Base-by-base conservation (phyloP, 208 protist genomes). In the Trypanosoma avium region DNA sequence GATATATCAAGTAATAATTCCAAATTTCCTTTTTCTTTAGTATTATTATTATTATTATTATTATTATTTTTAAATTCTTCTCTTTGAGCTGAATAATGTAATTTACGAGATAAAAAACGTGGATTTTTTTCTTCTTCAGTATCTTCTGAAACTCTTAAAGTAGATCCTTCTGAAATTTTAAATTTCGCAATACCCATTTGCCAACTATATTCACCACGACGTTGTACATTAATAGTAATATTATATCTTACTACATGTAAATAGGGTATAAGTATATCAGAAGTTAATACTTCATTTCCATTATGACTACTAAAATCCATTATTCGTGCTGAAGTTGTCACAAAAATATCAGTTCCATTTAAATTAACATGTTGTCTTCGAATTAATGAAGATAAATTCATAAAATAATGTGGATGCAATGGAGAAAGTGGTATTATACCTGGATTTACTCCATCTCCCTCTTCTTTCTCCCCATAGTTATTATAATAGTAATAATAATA, bases 331-430 rank as follows among this genome's bases (percentile, higher is more conserved):
- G 79, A 76, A 10, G 75, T 84, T n/a, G 80, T 88, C 17, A 84
- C 81, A 74, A 79, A 89, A 42, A 93, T 70, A 43, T 89, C 86
- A 1, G 78, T 81, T 17, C 75, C 70, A 4, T 50, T 59, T 10
- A 77, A 52, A 24, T 69, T 50, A 4, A 93, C 71, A n/a, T 72
- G 61, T 50, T 77, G 75, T 0, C 79, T 70, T n/a, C 81, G 70
- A 54, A 93, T 71, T 27, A 93, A 59, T 13, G 80, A 78, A 9
- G 86, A 88, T 13, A 93, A 57, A 60, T 88, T 85, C 75, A 84
- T 84, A 54, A 90, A 89, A 54, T 84, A 93, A 33, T 80, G 58
- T 15, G 77, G 67, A 6, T 68, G 72, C 29, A 71, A n/a, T 24
- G 33, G 22, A 43, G 55, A 49, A 49, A 72, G 32, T 2, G 66